A percentile compares a stretch with the other conserved stretches of the same genome.
phyloP scores from a whole-genome alignment of 495 filamentous ascomycete species.

The Penicillium coprophilum region DNA sequence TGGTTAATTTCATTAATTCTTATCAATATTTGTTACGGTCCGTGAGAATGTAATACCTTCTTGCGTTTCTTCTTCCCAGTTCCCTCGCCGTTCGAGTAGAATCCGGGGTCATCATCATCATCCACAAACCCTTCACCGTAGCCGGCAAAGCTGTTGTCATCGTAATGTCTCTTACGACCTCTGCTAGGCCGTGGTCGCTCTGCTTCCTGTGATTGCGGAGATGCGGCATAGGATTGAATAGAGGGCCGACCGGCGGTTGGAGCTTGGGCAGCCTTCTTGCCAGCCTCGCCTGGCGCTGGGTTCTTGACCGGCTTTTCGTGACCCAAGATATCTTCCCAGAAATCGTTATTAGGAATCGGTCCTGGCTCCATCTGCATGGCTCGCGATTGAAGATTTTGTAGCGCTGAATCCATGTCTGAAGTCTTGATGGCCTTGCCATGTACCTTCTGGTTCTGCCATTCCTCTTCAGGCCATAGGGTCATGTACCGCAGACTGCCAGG shows the following conservation, averaged over 20 bases:
- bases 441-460: slow-evolving; percentile 65
- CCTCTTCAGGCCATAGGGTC: slow-evolving; percentile 61
- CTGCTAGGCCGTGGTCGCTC: slow-evolving; percentile 55
- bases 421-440: slow-evolving; percentile 56
- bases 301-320: slow-evolving; percentile 54
- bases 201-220: slow-evolving; percentile 34
- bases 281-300: slow-evolving; percentile 26
- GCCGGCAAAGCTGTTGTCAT: slow-evolving; percentile 65
- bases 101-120: slow-evolving; percentile 55
- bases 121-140: slow-evolving; percentile 66
- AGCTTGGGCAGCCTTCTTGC: slow-evolving; percentile 40
- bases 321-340: slow-evolving; percentile 59
- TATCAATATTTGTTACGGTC: neutral
- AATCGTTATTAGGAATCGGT: slow-evolving; percentile 53
- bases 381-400: slow-evolving; percentile 47
- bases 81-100: slow-evolving; percentile 48
- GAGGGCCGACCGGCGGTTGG: slow-evolving; percentile 29
- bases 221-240: slow-evolving; percentile 34
- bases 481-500: slow-evolving; percentile 45
- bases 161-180: slow-evolving; percentile 66
- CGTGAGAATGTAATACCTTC: slow-evolving; percentile 43
- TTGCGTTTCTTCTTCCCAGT: slow-evolving; percentile 51
- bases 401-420: slow-evolving; percentile 44
- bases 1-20: slow-evolving; percentile 20
- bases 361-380: slow-evolving; percentile 60